These are phyloP conservation scores for Solidago caesia DNA, from an alignment of 129 eudicot species.

Conservation along the genomic window DNA sequence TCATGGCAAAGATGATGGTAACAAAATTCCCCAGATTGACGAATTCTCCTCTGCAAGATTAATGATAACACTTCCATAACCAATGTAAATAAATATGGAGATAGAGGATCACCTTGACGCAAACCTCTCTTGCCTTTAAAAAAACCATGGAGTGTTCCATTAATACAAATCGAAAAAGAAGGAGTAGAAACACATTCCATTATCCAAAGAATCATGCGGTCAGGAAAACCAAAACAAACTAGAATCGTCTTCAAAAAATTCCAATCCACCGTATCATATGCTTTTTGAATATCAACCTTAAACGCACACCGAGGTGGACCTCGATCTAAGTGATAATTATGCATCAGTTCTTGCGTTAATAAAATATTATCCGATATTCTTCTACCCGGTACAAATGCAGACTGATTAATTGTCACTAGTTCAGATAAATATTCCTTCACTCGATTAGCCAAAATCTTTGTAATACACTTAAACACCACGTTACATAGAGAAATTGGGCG, in stretches of 20 bases:
- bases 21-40: no score
- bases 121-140: neutral
- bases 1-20: no score
- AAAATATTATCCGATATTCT: neutral
- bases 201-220: neutral
- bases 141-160: neutral
- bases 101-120: neutral
- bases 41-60: no score
- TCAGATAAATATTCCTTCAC: neutral
- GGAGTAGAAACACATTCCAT: neutral
- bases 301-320: neutral
- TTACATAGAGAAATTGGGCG: neutral
- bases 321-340: no score
- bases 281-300: slow-evolving; percentile 1
- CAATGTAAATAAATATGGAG: neutral
- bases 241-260: neutral
- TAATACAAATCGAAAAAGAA: neutral
- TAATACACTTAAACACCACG: neutral
- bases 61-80: neutral
- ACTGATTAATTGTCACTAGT: neutral
- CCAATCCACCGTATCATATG: slow-evolving; percentile 2
- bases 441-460: neutral
- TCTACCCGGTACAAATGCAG: neutral
- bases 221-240: neutral
- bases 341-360: no score